phyloP scores from a whole-genome alignment of 1,139 yeast species.

The Geotrichum australiense region DNA sequence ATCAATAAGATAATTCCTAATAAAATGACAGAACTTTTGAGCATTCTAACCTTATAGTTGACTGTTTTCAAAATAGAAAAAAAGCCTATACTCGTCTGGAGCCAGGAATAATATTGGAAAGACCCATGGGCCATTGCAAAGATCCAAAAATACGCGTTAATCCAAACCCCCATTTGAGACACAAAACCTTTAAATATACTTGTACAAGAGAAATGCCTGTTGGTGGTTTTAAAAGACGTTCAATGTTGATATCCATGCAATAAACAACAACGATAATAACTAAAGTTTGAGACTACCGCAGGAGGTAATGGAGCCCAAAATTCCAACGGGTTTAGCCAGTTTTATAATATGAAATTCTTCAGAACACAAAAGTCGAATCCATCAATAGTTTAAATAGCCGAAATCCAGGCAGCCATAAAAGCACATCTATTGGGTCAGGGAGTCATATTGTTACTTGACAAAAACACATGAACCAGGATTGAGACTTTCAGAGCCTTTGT shows the following conservation, averaged over 20 bases:
- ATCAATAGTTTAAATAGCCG: slow-evolving; percentile 42
- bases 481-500: slow-evolving; percentile 26
- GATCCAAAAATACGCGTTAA: slow-evolving; percentile 29
- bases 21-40: slow-evolving; percentile 52
- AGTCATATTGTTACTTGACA: slow-evolving; percentile 46
- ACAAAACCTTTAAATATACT: slow-evolving; percentile 55
- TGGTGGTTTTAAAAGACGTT: slow-evolving; percentile 33
- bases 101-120: slow-evolving; percentile 65
- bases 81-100: slow-evolving; percentile 82
- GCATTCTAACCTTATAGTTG: slow-evolving; percentile 47
- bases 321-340: slow-evolving; percentile 60
- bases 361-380: slow-evolving; percentile 66
- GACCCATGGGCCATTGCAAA: slow-evolving; percentile 52
- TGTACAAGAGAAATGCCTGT: slow-evolving; percentile 45
- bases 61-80: slow-evolving; percentile 53
- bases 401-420: slow-evolving; percentile 53
- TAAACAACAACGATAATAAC: slow-evolving; percentile 50
- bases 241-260: slow-evolving; percentile 48
- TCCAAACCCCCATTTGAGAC: slow-evolving; percentile 57
- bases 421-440: slow-evolving; percentile 65
- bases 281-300: slow-evolving; percentile 59
- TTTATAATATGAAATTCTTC: slow-evolving; percentile 67
- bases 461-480: slow-evolving; percentile 44
- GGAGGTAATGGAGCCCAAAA: slow-evolving; percentile 46
- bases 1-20: slow-evolving; percentile 43